Percentiles rank a stretch among this genome's conserved stretches.
phyloP scores from a whole-genome alignment of 352 stramenopile genomes.

The Globisporangium heterothallicum region DNA sequence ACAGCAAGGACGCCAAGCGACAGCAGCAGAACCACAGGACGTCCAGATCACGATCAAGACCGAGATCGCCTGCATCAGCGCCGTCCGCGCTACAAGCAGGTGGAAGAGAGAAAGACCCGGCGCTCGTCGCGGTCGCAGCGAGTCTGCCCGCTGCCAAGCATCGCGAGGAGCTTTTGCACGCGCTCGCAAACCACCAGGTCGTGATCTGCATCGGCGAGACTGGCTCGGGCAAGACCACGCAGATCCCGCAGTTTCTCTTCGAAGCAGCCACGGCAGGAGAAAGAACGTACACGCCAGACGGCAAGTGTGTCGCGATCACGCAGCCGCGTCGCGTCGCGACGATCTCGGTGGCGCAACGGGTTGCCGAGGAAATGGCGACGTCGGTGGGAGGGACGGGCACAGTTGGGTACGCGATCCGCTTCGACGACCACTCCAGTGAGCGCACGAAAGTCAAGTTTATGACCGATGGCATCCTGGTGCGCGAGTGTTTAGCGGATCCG shows the following conservation, averaged over 20 bases:
- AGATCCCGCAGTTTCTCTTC: slow-evolving; percentile 74
- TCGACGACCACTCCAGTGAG: slow-evolving; percentile 88
- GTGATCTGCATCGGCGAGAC: slow-evolving; percentile 91
- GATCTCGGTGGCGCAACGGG: slow-evolving; percentile 95
- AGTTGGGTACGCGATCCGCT: slow-evolving; percentile 97
- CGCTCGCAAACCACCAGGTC: slow-evolving; percentile 44
- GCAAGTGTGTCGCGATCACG: slow-evolving; percentile 72
- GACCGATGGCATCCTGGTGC: slow-evolving; percentile 76
- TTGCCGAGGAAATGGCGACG: slow-evolving; percentile 94
- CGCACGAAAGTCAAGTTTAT: slow-evolving; percentile 81
- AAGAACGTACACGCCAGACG: slow-evolving; percentile 12
- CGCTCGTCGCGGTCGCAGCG: slow-evolving; percentile 1
- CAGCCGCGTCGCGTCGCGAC: slow-evolving; percentile 96
- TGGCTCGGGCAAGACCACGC: slow-evolving; percentile 94
- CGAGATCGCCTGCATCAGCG: neutral
- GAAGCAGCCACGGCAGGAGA: slow-evolving; percentile 21
- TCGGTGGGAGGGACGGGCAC: slow-evolving; percentile 19
- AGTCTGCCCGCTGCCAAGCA: slow-evolving; percentile 35
- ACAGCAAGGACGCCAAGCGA: too few species aligned
- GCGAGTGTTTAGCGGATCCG: slow-evolving; percentile 75
- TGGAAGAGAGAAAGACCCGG: slow-evolving; percentile 5
- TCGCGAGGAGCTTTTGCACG: slow-evolving; percentile 49
- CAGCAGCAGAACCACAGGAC: too few species aligned
- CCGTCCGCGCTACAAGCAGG: neutral
- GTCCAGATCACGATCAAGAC: slow-evolving; percentile 1